Base-by-base conservation (phyloP, 331 rosid species). In the Malus hybrid region DNA sequence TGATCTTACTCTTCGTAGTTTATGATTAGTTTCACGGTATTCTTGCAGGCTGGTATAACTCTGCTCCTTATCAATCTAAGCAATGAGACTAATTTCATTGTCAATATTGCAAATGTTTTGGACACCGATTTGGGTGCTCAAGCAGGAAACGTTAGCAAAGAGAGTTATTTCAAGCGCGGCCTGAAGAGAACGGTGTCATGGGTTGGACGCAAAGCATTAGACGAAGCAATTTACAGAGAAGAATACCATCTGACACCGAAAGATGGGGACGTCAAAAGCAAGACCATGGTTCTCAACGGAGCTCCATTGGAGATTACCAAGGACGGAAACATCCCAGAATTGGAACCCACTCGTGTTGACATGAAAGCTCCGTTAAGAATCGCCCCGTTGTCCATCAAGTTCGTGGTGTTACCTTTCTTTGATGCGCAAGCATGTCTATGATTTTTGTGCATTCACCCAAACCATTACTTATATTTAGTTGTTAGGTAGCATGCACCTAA, bases 161-260 rank as follows among this genome's bases (percentile, higher is more conserved):
- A 75, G 28, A 72, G 69, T 55, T 69, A 89, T 16, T 69, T 92
- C 78, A 20, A 70, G 59, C 66, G 69, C 39, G 69, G 80, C 70
- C 84, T 91, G 52, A 94, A 90, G 93, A 88, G 76, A 80, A 36
- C 92, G 50, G 88, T 92, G 71, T 80, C 93, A 4, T 94, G 99
- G 99, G 87, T 90, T 62, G 99, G 99, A 80, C 72, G 77, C 74
- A 86, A 86, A 85, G 90, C 91, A 50, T 89, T 91, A 65, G 89
- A 80, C 29, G 86, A 70, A 42, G 74, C 92, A 50, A 67, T 84
- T 29, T 55, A 68, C 85, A 86, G 99, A 78, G 95, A 94, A 65
- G 99, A 94, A 73, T 94, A 92, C 78, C 94, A 86, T 81, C 80
- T 94, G 85, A 89, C 99, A 52, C 83, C 99, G 1, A 78, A 82